Base-by-base conservation (phyloP, 2,329 filamentous ascomycete genomes). In the Colletotrichum siamense region DNA sequence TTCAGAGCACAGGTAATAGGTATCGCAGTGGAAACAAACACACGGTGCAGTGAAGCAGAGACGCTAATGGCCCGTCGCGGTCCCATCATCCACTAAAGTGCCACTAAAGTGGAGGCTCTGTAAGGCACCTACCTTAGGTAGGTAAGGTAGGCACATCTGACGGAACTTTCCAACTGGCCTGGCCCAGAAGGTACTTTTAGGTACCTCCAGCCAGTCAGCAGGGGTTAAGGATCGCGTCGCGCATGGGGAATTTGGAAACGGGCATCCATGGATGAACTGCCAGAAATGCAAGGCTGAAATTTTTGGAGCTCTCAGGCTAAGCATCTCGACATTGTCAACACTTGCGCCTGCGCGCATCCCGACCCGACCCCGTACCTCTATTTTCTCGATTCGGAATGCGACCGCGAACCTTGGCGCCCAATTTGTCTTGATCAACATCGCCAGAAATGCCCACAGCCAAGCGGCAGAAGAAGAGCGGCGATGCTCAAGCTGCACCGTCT, bases 401-500 rank as follows among this genome's bases (percentile, higher is more conserved):
- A 75, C 39, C 44, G 71, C 71, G 62, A 70, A 59, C 8, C 44
- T 24, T 44, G 22, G 30, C 44, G 22, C 28, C 36, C 39, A 6
- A 44, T 13, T 52, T 36, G 49, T 71, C n/a, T 39, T 16, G 32
- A 74, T 34, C 24, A 74, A 65, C 77, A 73, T 28, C 36, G 57
- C 36, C 79, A 76, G 75, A 78, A 78, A 92, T 92, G 91, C 90
- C 91, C 80, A 91, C 87, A 79, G 89, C 90, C 77, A 92, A 92
- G 85, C 88, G 91, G 82, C 88, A 89, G 79, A 91, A 89, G 82
- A 88, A 88, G 84, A 88, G 87, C 83, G 86, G 86, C 80, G 85
- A 87, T 76, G 86, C 86, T 78, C 83, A 84, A 77, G 79, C 84
- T 61, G 32, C 71, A 59, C 71, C 75, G 26, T 72, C 82, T n/a